Percentiles rank a stretch among this genome's conserved stretches.
Evolutionary conservation across 768 basidiomycete species (phyloP).

Genomic region (Boletellus ananas): DNA sequence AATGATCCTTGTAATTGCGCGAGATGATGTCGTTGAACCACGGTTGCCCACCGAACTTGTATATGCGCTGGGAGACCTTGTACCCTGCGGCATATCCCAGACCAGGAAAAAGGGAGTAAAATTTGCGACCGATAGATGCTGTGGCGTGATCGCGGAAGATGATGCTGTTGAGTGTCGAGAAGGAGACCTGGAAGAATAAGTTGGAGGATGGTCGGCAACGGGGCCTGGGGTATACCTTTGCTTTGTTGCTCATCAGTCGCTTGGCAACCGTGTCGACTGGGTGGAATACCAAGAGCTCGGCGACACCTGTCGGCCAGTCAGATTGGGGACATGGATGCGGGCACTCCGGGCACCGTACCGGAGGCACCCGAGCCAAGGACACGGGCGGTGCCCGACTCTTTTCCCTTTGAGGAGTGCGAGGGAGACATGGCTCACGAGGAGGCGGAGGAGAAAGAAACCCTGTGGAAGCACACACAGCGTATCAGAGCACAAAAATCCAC

Average conservation of each 20-base stretch:
- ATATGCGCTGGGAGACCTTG: conserved; percentile 89
- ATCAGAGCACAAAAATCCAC: neutral
- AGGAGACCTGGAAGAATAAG: conserved; percentile 48
- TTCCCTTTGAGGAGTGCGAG: conserved; percentile 43
- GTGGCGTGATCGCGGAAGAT: conserved; percentile 84
- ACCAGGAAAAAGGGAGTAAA: conserved; percentile 94
- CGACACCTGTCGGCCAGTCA: conserved; percentile 58
- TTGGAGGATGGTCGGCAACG: neutral
- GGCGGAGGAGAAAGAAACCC: neutral
- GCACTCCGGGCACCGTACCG: conserved; percentile 42
- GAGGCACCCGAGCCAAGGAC: conserved; percentile 90
- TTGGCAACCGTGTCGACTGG: conserved; percentile 99
- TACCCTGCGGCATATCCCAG: conserved; percentile 98
- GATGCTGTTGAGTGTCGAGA: conserved; percentile 63
- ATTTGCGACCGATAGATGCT: conserved; percentile 60
- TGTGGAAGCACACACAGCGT: too few species aligned
- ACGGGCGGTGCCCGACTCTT: conserved; percentile 87
- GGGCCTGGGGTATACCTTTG: conserved; percentile 46
- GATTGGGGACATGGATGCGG: neutral
- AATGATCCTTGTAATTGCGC: conserved; percentile 74
- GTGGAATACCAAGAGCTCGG: conserved; percentile 93
- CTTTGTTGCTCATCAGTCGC: conserved; percentile 96
- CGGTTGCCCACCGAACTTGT: conserved; percentile 99
- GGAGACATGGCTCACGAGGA: conserved; percentile 43
- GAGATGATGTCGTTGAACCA: conserved; percentile 93